Conservation (phyloP, 257 asterid genomes). For the Asclepias syriaca region DNA sequence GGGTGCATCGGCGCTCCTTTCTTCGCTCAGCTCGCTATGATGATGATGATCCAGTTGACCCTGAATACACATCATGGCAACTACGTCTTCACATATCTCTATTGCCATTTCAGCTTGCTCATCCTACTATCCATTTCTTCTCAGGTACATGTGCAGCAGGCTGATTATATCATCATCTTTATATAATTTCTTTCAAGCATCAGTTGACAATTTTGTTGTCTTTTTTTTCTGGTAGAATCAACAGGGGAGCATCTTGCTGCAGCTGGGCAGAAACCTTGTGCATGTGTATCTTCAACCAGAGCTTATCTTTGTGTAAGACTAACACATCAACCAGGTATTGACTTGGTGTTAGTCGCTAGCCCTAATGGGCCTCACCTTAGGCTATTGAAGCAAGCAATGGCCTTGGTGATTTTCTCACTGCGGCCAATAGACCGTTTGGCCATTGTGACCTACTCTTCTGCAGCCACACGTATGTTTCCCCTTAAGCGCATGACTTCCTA, state of each 20-base stretch:
- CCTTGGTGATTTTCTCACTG: conserved; percentile 63
- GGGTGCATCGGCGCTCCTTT: conserved; percentile 80
- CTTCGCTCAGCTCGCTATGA: conserved; percentile 77
- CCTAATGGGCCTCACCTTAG: conserved; percentile 83
- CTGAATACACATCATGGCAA: conserved; percentile 36
- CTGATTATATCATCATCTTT: conserved; percentile 13
- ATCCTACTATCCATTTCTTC: conserved; percentile 22
- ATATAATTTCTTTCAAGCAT: conserved; percentile 17
- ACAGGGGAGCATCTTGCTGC: conserved; percentile 22
- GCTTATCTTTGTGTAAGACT: conserved; percentile 55
- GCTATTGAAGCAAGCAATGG: conserved; percentile 91
- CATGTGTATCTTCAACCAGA: conserved; percentile 29
- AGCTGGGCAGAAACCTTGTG: conserved; percentile 20
- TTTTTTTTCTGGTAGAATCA: conserved; percentile 26
- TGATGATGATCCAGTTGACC: conserved; percentile 79
- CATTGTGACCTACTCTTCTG: conserved; percentile 70
- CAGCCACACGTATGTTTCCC: conserved; percentile 83
- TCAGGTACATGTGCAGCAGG: conserved; percentile 18
- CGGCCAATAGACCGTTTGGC: conserved; percentile 73
- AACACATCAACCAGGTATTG: conserved; percentile 68
- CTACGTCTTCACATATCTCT: conserved; percentile 69
- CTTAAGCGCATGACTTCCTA: conserved; percentile 76
- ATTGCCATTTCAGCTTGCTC: conserved; percentile 28
- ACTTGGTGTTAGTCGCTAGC: conserved; percentile 73
- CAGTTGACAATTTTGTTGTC: conserved; percentile 35